Evolutionary conservation across 108 stramenopile species (phyloP), one percentile per base, ranked within the genome.

Genomic region (Skeletonema marinoi): DNA sequence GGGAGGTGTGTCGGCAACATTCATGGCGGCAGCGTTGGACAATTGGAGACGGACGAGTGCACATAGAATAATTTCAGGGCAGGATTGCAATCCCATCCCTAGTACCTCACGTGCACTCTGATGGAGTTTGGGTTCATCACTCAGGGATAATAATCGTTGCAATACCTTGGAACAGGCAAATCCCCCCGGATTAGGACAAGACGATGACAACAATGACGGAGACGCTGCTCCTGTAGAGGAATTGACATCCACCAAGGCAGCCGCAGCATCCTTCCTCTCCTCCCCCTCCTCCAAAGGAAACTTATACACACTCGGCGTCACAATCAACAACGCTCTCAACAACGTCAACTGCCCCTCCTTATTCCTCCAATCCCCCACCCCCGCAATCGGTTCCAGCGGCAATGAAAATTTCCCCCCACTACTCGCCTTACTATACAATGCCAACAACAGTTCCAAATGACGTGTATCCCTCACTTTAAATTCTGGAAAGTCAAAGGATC

Each of bases 51-150:
- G 85, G 8, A 94, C 88, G 17, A 94, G 73, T 32, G 93, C 82
- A 51, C 94, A 93, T 9, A 96, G 82, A 13, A 95, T 76, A 39
- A 92, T 88, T 67, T 96, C 95, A 3, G 93, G 92, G 75, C 89
- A 92, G 31, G 65, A 81, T 19, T 86, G 60, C 7, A 96, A 67
- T 9, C 90, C 95, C 42, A 87, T 81, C 14, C 91, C 77, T 68
- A 95, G 91, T 21, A 96, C 35, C 60, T 95, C 95, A 19, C 94
- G 74, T 4, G 94, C 88, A 48, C 77, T 76, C 14, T 88, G 90
- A 65, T 83, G 83, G n/a, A 93, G 73, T 21, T 88, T 36, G 21
- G 89, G 88, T 31, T 91, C 85, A 75, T 94, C 94, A 16, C 89
- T 88, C 2, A 97, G 81, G 69, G 88, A 87, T 19, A 94, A 70